Base-by-base conservation (phyloP, 2,329 filamentous ascomycete species). In the Onygenales sp. region DNA sequence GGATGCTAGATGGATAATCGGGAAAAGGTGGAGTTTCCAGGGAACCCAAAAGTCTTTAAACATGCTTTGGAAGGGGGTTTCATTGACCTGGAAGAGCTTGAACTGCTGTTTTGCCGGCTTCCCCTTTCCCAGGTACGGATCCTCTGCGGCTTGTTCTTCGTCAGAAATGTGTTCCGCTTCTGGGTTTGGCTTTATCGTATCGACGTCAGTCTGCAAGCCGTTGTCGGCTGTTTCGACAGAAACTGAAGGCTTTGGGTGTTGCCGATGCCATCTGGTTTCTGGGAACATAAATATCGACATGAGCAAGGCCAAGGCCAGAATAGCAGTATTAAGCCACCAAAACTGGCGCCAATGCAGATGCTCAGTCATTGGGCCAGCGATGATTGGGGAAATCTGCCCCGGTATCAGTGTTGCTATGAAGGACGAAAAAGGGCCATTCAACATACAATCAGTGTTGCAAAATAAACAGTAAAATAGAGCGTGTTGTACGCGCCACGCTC, bases 291-390 rank as follows among this genome's bases (percentile, higher is more conserved):
- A 80, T 32, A 84, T 63, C 36, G 77, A 71, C 61, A 80, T 69
- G 4, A 82, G 33, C 21, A 78, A 66, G 0, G 75, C 74, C 3
- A 78, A 60, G 1, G 68, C 76, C 2, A 82, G 65, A 1, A 85
- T 49, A 1, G 63, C 82, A 2, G 80, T 77, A 57, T 84, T 84
- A 57, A 85, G 70, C 82, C 82, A 85, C 79, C 81, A 85, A 64
- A 85, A 85, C 60, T 70, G 81, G 31, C 80, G 71, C 78, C 80
- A 84, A 47, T 81, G 81, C 3, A 77, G 63, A 37, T 78, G 74
- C 43, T 78, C 69, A 1, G 80, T 75, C 81, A 86, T 85, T 0
- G 78, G 67, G 1, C 83, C 83, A 1, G 79, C 71, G 47, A 83
- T 73, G 54, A 83, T 83, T 2, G 78, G 79, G 2, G 73, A 78